Evolutionary conservation across 768 basidiomycete genomes (phyloP).

Genomic region (Amyloporia xantha): DNA sequence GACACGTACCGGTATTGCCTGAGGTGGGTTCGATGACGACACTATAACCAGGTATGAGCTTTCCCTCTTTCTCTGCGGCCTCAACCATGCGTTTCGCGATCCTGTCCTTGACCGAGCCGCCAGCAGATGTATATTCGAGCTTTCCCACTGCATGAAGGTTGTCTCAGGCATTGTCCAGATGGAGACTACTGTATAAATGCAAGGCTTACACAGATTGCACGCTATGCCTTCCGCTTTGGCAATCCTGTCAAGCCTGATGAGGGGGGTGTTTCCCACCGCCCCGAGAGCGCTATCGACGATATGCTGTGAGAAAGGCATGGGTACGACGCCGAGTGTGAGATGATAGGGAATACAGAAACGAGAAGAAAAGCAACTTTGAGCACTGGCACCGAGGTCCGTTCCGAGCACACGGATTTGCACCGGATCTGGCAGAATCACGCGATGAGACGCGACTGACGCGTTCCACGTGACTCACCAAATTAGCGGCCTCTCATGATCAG

Average conservation of each 20-base stretch:
- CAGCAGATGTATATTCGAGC: conserved; percentile 83
- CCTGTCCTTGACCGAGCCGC: conserved; percentile 93
- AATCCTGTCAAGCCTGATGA: conserved; percentile 80
- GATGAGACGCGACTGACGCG: conserved; percentile 4
- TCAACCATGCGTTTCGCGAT: conserved; percentile 97
- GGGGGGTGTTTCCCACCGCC: conserved; percentile 86
- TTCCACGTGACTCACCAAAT: neutral
- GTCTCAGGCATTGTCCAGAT: too few relatives aligned
- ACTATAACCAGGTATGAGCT: conserved; percentile 78
- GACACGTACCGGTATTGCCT: conserved; percentile 79
- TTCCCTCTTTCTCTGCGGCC: conserved; percentile 85
- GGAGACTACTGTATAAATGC: too few relatives aligned
- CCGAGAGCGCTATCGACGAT: conserved; percentile 77
- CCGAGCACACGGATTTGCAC: neutral
- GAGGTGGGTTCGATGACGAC: conserved; percentile 95
- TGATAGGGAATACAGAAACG: neutral
- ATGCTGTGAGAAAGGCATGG: conserved; percentile 28
- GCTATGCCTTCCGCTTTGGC: conserved; percentile 67
- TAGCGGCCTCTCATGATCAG: neutral
- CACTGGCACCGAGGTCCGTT: neutral
- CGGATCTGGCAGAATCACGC: conserved; percentile 1
- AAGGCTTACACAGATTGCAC: conserved; percentile 88
- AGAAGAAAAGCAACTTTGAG: neutral
- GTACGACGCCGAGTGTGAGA: neutral
- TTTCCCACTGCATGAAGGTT: conserved; percentile 80